Conservation (phyloP, 2,329 filamentous ascomycete genomes). For the Ceratocystiopsis sp. region DNA sequence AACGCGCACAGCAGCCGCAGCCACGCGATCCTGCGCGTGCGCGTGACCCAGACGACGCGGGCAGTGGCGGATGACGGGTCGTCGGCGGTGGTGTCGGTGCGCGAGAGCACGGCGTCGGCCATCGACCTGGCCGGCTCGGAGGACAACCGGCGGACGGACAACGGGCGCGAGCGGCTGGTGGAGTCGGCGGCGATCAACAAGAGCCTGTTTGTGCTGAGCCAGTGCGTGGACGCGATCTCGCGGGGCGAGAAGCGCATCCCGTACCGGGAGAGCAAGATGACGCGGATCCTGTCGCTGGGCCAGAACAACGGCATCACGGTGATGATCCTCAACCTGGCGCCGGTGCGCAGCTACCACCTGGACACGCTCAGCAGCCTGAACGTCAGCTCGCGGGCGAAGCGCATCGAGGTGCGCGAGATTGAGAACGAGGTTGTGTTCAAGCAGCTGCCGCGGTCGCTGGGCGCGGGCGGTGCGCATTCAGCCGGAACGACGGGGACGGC, state of each 20-base stretch:
- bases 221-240: constrained; percentile 90
- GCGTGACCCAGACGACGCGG: constrained; percentile 55
- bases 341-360: constrained; percentile 79
- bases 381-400: constrained; percentile 87
- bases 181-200: constrained; percentile 97
- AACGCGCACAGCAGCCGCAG: constrained; percentile 83
- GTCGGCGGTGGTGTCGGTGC: constrained; percentile 31
- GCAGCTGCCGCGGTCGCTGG: constrained; percentile 38
- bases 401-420: constrained; percentile 87
- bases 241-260: constrained; percentile 61
- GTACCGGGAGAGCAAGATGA: constrained; percentile 95
- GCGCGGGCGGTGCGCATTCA: neutral
- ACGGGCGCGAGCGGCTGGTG: constrained; percentile 80
- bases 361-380: constrained; percentile 89
- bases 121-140: constrained; percentile 94
- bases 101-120: constrained; percentile 72
- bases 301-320: constrained; percentile 92
- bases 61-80: constrained; percentile 16
- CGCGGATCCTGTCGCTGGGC: constrained; percentile 74
- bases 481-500: too few relatives aligned
- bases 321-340: constrained; percentile 91
- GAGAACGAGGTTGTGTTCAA: constrained; percentile 91
- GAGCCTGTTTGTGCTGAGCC: constrained; percentile 81
- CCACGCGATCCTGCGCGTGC: constrained; percentile 82
- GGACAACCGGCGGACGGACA: constrained; percentile 86